Evolutionary conservation across 2,329 filamentous ascomycete genomes (phyloP), one percentile per base, ranked within the genome.

Genomic region (Diaporthe humulicola): DNA sequence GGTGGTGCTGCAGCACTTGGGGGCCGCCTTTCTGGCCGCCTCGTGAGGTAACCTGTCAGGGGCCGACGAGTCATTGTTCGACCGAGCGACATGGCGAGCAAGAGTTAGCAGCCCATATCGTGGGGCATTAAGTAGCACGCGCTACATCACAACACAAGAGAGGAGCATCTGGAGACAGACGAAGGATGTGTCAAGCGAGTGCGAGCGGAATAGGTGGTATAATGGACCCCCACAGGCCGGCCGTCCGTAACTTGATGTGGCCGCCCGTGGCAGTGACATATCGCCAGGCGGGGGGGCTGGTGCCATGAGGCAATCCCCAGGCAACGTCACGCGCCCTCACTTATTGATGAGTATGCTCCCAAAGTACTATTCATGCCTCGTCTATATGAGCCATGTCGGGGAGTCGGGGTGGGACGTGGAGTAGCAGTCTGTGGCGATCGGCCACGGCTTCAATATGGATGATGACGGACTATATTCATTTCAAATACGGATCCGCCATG

Each of bases 11-110:
- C 61, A 67, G 61, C 42, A 14, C 28, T 50, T 48, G 61, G 61
- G 36, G 61, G 61, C 61, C 61, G 61, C 61, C 61, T 50, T 48
- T 64, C 17, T 66, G 61, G 61, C 61, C 61, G 61, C 61, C 61
- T 50, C 61, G 61, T 67, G 42, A 67, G 45, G 61, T 38, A 67
- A 67, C 61, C 42, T 52, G 61, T 67, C 61, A 67, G 42, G 61
- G 61, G 61, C 61, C 61, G 61, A 67, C 61, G 61, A 67, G 61
- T 67, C 61, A 67, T 67, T 67, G 61, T 67, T 67, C 61, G 45
- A 67, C 61, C 61, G 61, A 67, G 45, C 61, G 61, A 50, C 30
- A 67, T 50, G 28, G 61, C 61, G 61, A 67, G 45, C 42, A 48
- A 67, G 45, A 33, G 42, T 10, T 10, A 52, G 48, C 7, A 50